Evolutionary conservation across 2,329 filamentous ascomycete species (phyloP).

Genomic region (Onygenales sp.): DNA sequence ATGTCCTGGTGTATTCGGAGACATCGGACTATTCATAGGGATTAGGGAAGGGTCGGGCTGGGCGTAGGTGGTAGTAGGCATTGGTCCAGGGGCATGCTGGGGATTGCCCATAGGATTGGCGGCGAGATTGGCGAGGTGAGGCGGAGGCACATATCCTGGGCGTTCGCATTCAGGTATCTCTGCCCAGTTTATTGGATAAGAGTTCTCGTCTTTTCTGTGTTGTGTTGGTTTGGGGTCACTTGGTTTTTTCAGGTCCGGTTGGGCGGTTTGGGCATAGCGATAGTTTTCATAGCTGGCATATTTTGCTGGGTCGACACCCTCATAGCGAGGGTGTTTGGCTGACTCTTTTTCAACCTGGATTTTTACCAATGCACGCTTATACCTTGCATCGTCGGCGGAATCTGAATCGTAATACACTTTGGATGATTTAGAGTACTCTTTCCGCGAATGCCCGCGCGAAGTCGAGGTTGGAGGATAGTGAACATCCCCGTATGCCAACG

Average conservation of each 20-base stretch:
- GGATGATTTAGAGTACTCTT: slow-evolving; percentile 1
- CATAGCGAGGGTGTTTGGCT: background rate
- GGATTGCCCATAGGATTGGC: background rate
- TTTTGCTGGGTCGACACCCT: slow-evolving; percentile 9
- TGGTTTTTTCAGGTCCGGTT: slow-evolving; percentile 13
- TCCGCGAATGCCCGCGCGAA: background rate
- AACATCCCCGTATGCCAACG: slow-evolving; percentile 28
- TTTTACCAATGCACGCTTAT: slow-evolving; percentile 8
- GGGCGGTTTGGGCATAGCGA: slow-evolving; percentile 22
- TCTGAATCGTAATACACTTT: slow-evolving; percentile 5
- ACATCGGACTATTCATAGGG: background rate
- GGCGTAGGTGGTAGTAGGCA: slow-evolving; percentile 2
- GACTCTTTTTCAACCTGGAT: background rate
- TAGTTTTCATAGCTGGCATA: slow-evolving; percentile 27
- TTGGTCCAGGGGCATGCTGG: background rate
- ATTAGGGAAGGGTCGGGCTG: background rate
- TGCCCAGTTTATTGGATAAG: slow-evolving; percentile 23
- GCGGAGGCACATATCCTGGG: slow-evolving; percentile 33
- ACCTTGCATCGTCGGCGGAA: slow-evolving; percentile 7
- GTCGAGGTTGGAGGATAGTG: slow-evolving; percentile 2
- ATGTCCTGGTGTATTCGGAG: background rate
- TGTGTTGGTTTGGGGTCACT: slow-evolving; percentile 10
- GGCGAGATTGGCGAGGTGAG: slow-evolving; percentile 1
- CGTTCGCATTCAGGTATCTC: slow-evolving; percentile 31
- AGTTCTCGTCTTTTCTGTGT: slow-evolving; percentile 8